A percentile compares a stretch with the other conserved stretches of the same genome.
Evolutionary conservation across 306 rosid species (phyloP).

Genomic region (Dryas drummondii): DNA sequence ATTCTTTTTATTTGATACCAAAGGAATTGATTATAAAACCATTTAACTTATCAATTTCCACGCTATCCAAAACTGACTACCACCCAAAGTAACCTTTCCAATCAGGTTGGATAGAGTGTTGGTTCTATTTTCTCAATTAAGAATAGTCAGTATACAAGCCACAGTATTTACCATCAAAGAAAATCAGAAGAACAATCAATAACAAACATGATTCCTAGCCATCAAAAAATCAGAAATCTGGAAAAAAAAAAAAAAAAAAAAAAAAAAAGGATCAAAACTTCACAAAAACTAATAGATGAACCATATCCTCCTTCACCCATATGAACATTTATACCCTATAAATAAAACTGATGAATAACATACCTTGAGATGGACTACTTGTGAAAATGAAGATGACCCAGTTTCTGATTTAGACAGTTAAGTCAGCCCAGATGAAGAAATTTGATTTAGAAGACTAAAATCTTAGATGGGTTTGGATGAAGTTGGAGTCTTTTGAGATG

Average conservation of each 20-base stretch:
- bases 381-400: conserved; percentile 19
- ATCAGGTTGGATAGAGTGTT: too few species aligned
- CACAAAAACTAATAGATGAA: background rate
- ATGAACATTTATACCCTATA: background rate
- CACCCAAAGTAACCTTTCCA: background rate
- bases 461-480: background rate
- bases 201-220: background rate
- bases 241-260: background rate
- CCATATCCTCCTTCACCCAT: background rate
- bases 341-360: background rate
- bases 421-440: conserved; percentile 29
- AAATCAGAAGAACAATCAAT: background rate
- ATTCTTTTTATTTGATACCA: background rate
- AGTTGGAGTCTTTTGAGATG: background rate
- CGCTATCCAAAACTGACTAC: background rate
- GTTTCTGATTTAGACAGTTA: conserved; percentile 21
- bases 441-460: background rate
- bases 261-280: background rate
- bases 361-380: conserved; percentile 25
- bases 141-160: background rate
- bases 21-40: background rate
- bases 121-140: background rate
- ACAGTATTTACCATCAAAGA: background rate
- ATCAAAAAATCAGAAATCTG: background rate
- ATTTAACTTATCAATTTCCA: background rate